Evolutionary conservation across 2,329 filamentous ascomycete genomes (phyloP), one percentile per base, ranked within the genome.

Genomic region (Herpotrichia juniperi): DNA sequence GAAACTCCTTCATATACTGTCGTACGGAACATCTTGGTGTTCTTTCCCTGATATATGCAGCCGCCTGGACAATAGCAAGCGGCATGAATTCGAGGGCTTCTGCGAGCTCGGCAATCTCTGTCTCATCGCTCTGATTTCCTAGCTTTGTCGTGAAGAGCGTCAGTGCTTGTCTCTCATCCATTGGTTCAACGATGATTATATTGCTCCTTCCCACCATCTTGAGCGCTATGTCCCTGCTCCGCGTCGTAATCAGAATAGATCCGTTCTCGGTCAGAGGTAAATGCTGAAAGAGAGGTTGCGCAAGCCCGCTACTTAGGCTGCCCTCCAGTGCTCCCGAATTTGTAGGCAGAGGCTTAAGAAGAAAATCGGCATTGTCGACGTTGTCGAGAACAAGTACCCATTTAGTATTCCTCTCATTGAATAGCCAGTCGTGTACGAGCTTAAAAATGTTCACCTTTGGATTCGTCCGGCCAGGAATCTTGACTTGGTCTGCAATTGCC

Each of bases 1-100:
- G 61, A 53, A 81, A 74, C 3, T 72, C 53, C 3, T 64, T 49
- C 3, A 81, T 53, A 49, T 81, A 81, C 50, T 43, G 16, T 10
- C 14, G 17, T 24, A 56, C 42, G 2, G 55, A 52, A 11, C 11
- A 46, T 40, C 53, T 49, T 8, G 47, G 44, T 16, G 46, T 54
- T 35, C 53, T 42, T 24, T 53, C 31, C 7, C 28, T 35, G 44
- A 74, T 72, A 44, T 68, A 73, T 16, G 64, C 58, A 14, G 66
- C 61, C 16, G 70, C 69, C 45, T 72, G 67, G 2, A 60, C 39
- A 5, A 73, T 62, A 1, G 70, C 69, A 19, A 72, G 66, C 7
- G 70, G 71, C 42, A 72, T 66, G 42, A 42, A 58, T 1, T 70
- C 70, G 1, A 74, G 64, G 16, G 61, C 59, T 22, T 28, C 30